These are phyloP conservation scores for Phascolomyces articulosus DNA, from an alignment of 371 early-diverging fungal species.

Conservation along the genomic window DNA sequence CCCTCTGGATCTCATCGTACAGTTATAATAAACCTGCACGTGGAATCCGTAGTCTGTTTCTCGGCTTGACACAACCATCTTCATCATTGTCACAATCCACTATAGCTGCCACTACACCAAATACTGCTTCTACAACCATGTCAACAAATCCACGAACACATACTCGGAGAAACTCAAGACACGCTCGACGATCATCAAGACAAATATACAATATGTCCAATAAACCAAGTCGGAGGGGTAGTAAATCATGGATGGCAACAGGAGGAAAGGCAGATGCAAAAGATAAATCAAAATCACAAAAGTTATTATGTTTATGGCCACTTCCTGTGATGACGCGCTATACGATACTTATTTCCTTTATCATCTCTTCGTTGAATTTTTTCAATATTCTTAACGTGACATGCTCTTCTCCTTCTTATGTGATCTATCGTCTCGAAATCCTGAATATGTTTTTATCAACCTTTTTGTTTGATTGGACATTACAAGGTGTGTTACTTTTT, in stretches of 20 bases:
- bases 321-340: constrained; percentile 53
- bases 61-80: constrained; percentile 5
- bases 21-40: constrained; percentile 14
- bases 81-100: constrained; percentile 5
- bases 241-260: not conserved
- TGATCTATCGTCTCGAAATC: constrained; percentile 45
- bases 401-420: constrained; percentile 52
- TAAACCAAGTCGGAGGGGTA: not conserved
- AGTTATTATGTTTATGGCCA: constrained; percentile 52
- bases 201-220: constrained; percentile 5
- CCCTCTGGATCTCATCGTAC: constrained; percentile 16
- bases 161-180: constrained; percentile 32
- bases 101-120: too few relatives aligned
- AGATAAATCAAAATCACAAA: constrained; percentile 40
- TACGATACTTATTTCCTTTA: constrained; percentile 37
- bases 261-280: constrained; percentile 10
- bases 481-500: constrained; percentile 35
- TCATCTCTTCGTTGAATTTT: constrained; percentile 38
- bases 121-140: constrained; percentile 12
- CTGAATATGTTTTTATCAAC: constrained; percentile 45
- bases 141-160: constrained; percentile 15
- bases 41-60: constrained; percentile 15
- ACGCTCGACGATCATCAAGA: constrained; percentile 21
- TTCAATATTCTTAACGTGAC: constrained; percentile 28
- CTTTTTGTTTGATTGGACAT: constrained; percentile 40